Evolutionary conservation across 2,329 filamentous ascomycete genomes (phyloP).

Genomic region (Cladosporium sp.): DNA sequence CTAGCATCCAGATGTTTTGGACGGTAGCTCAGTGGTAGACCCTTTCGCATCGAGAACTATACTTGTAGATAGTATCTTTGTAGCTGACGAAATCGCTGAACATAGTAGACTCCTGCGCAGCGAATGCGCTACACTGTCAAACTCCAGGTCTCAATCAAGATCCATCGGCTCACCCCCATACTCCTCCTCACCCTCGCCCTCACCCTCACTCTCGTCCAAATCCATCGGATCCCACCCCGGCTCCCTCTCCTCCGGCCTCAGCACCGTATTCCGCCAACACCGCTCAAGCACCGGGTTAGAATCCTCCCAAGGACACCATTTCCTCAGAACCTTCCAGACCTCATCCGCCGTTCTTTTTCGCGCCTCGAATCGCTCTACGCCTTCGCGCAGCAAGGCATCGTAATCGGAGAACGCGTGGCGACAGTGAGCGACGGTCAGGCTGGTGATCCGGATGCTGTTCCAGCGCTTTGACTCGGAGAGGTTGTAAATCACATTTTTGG

Average conservation of each 20-base stretch:
- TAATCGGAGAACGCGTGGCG: slow-evolving; percentile 64
- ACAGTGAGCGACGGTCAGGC: slow-evolving; percentile 61
- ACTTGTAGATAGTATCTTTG: too few relatives aligned
- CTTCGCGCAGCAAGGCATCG: slow-evolving; percentile 53
- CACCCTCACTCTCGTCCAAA: slow-evolving; percentile 30
- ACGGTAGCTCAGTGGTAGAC: too few relatives aligned
- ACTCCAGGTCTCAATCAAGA: too few relatives aligned
- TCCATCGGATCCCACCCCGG: slow-evolving; percentile 36
- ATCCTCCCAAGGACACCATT: slow-evolving; percentile 39
- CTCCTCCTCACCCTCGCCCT: slow-evolving; percentile 23
- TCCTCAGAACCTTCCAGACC: slow-evolving; percentile 35
- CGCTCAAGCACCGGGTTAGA: slow-evolving; percentile 34
- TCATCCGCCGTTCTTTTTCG: slow-evolving; percentile 27
- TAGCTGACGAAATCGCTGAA: too few relatives aligned
- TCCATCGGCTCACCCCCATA: slow-evolving; percentile 31
- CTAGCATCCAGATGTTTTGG: too few relatives aligned
- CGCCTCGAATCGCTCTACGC: slow-evolving; percentile 35
- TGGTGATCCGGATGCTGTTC: slow-evolving; percentile 34
- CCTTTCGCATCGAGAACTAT: too few relatives aligned
- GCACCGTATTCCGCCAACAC: slow-evolving; percentile 33
- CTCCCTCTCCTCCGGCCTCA: slow-evolving; percentile 34
- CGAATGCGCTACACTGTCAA: too few relatives aligned
- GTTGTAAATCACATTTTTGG: slow-evolving; percentile 35
- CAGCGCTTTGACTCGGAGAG: slow-evolving; percentile 32
- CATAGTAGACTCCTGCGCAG: too few relatives aligned